Percentiles rank a stretch among this genome's conserved stretches.
These are phyloP conservation scores for Naegleria fowleri DNA, from an alignment of 208 protist species.

Conservation along the genomic window DNA sequence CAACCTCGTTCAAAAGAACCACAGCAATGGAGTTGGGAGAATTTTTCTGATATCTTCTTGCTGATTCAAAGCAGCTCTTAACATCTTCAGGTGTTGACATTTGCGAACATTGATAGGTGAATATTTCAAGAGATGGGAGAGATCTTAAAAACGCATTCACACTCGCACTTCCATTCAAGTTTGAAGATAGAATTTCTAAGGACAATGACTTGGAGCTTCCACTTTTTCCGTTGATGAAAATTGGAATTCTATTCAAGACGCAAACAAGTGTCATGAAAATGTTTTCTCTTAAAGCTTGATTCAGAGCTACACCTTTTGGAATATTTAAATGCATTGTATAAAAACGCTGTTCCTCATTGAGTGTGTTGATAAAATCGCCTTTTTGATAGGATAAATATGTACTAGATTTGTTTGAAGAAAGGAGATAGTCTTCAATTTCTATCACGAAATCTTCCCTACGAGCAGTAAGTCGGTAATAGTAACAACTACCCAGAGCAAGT, in stretches of 20 bases:
- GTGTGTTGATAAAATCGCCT: not conserved
- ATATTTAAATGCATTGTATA: not conserved
- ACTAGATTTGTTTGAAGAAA: not conserved
- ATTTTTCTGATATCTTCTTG: conserved; percentile 40
- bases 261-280: conserved; percentile 58
- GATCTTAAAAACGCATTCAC: conserved; percentile 42
- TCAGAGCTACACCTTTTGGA: conserved; percentile 49
- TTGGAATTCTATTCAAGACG: conserved; percentile 52
- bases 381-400: not conserved
- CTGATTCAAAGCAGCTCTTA: conserved; percentile 45
- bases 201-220: conserved; percentile 59
- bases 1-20: conserved; percentile 71
- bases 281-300: conserved; percentile 63
- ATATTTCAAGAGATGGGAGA: conserved; percentile 40
- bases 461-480: not conserved
- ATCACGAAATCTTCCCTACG: not conserved
- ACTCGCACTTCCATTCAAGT: conserved; percentile 45
- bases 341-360: not conserved
- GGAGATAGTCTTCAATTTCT: not conserved
- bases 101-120: conserved; percentile 56
- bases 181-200: conserved; percentile 46
- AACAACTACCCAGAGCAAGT: not conserved
- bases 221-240: conserved; percentile 66
- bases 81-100: conserved; percentile 54
- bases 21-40: conserved; percentile 36